Base-by-base conservation (phyloP, 164 flowering plant genomes). In the Protea cynaroides region DNA sequence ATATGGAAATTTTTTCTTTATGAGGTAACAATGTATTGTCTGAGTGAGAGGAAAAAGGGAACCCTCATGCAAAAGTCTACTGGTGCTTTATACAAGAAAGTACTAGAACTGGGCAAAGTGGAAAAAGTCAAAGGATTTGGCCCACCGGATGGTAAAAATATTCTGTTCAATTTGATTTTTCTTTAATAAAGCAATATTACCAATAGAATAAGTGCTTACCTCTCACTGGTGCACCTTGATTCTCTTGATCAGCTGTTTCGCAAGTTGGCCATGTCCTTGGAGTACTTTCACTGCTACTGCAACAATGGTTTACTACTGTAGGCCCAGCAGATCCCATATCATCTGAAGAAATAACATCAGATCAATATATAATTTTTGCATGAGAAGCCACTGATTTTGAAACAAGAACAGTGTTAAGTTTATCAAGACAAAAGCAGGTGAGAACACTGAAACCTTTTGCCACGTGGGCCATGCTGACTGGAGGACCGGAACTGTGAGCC, bases 261-360 rank as follows among this genome's bases (percentile, higher is more conserved):
- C 72, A 75, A 63, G 62, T 65, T 62, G 74, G 71, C 64, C 71
- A 72, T 63, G 76, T 44, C 69, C 76, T 76, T 46, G 80, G 82
- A 67, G 83, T 80, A 83, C 86, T 84, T 61, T 83, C 89, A 64
- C 78, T 72, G 69, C 91, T 79, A 74, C 88, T 83, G 71, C 83
- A 80, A 69, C 78, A 64, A 13, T 86, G 85, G 70, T 77, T 79
- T 47, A 70, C 66, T 53, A 55, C 58, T 29, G 69, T 40, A 63
- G 82, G 78, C 18, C 75, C 87, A 69, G 82, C 58, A 73, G 77
- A 74, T 71, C 66, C 74, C 46, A 76, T 36, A 71, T 71, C 80
- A 74, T 68, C 82, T 72, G 64, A 65, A 47, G n/a, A 56, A 58
- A 51, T 37, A 65, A 57, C 25, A 54, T 38, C 34, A 29, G 3